Base-by-base conservation (phyloP, 164 flowering plant species). In the Cinnamomum micranthum region DNA sequence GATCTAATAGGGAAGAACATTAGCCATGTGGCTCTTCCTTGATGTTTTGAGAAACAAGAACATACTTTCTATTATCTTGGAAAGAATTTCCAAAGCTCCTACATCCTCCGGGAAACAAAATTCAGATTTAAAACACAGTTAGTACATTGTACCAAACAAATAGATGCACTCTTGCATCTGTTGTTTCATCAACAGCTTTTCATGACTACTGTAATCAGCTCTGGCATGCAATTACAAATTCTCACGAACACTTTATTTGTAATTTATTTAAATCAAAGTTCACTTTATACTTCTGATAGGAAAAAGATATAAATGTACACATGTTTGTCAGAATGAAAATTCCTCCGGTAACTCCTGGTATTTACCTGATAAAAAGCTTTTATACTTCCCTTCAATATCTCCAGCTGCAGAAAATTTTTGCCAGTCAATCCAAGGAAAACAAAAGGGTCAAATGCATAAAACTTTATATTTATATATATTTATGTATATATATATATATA, bases 291-390 rank as follows among this genome's bases (percentile, higher is more conserved):
- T 19, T 73, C 55, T 9, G 24, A 20, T 11, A 22, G 25, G 27
- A n/a, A 59, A 67, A 67, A 19, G 50, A 20, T 11, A 9, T 47
- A 19, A 9, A 41, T 7, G 63, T 2, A 65, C 47, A 25, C 50
- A 67, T 17, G 65, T 51, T 52, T 51, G 66, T 82, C 78, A 87
- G 81, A 85, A 87, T n/a, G 84, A 75, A 51, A 86, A 82, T 68
- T 84, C 88, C 74, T 84, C 77, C 0, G 88, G 90, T 63, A 86
- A 74, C 66, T 81, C 88, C 63, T 67, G 81, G 76, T 69, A 86
- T 52, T 79, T 87, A 58, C 82, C 63, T 2, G 83, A 82, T 33
- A 87, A 62, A 69, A 84, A 87, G 79, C 75, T 77, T 72, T 81
- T 80, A 75, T 83, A 82, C 81, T 76, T 85, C 12, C 24, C 71